phyloP scores from a whole-genome alignment of 2,329 filamentous ascomycete genomes.

The Xylariaceae sp. region DNA sequence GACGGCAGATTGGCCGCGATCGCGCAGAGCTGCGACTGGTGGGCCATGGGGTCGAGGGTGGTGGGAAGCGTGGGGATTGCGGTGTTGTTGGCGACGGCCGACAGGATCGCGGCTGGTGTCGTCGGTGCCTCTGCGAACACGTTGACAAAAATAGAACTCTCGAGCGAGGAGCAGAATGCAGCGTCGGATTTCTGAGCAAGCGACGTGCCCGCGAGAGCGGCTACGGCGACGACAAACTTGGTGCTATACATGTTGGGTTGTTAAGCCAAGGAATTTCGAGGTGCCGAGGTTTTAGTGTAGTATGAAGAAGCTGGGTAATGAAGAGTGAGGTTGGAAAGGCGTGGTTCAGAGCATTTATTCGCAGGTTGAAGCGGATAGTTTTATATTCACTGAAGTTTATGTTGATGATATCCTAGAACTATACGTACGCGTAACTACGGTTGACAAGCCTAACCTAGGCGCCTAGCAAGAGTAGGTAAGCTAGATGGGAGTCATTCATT shows the following conservation, averaged over 20 bases:
- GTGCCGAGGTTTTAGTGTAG: background rate
- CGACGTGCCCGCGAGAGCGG: conserved; percentile 13
- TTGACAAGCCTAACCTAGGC: no score
- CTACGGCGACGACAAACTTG: background rate
- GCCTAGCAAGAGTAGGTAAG: conserved; percentile 3
- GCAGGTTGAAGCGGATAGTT: background rate
- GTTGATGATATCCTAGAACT: background rate
- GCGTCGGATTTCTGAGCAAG: conserved; percentile 11
- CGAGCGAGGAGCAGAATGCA: conserved; percentile 4
- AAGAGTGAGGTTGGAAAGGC: background rate
- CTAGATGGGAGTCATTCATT: background rate
- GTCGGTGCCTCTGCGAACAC: conserved; percentile 1
- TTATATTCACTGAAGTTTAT: conserved; percentile 4
- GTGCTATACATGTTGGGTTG: conserved; percentile 14
- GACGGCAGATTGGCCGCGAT: conserved; percentile 6
- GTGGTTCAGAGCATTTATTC: background rate
- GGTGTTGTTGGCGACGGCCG: conserved; percentile 3
- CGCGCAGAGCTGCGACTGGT: conserved; percentile 13
- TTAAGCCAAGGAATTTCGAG: background rate
- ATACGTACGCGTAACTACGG: background rate
- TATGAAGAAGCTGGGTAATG: background rate
- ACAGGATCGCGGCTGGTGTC: conserved; percentile 10
- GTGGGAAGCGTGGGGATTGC: background rate
- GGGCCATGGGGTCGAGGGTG: background rate
- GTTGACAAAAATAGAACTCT: background rate